Percentiles rank a stretch among this genome's conserved stretches.
These are phyloP conservation scores for Manihot esculenta DNA, from an alignment of 441 rosid genomes.

Conservation along the genomic window DNA sequence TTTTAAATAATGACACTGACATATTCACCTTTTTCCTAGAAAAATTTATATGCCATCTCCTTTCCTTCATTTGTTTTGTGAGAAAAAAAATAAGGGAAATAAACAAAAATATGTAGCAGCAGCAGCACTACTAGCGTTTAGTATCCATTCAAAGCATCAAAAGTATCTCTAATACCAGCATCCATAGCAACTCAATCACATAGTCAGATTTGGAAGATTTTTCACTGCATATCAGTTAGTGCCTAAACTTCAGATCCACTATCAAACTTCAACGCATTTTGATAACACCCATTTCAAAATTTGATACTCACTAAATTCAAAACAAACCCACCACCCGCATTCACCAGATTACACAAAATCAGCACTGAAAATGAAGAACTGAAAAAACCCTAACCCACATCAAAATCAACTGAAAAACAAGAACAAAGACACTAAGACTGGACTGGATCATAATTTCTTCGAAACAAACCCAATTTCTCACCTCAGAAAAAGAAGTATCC, in stretches of 20 bases:
- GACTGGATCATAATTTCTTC: conserved; percentile 21
- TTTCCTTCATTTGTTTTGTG: too few species aligned
- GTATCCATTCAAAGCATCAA: background rate
- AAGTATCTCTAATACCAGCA: conserved; percentile 2
- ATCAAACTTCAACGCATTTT: conserved; percentile 16
- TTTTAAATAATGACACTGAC: too few species aligned
- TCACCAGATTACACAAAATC: conserved; percentile 19
- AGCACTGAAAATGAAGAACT: conserved; percentile 10
- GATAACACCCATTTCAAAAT: conserved; percentile 2
- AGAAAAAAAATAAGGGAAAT: too few species aligned
- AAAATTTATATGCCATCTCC: too few species aligned
- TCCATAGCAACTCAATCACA: conserved; percentile 7
- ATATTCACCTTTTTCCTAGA: too few species aligned
- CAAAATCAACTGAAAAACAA: conserved; percentile 18
- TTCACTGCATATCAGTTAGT: conserved; percentile 14
- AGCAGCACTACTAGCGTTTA: background rate
- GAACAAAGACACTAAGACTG: conserved; percentile 16
- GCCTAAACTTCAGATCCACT: conserved; percentile 35
- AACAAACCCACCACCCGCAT: conserved; percentile 29
- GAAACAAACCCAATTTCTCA: conserved; percentile 24
- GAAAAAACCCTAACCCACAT: conserved; percentile 13
- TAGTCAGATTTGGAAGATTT: background rate
- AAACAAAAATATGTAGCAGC: too few species aligned
- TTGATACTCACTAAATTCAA: conserved; percentile 18
- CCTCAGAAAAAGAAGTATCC: conserved; percentile 13